Conservation (phyloP, 257 asterid species). For the Capsicum baccatum region DNA sequence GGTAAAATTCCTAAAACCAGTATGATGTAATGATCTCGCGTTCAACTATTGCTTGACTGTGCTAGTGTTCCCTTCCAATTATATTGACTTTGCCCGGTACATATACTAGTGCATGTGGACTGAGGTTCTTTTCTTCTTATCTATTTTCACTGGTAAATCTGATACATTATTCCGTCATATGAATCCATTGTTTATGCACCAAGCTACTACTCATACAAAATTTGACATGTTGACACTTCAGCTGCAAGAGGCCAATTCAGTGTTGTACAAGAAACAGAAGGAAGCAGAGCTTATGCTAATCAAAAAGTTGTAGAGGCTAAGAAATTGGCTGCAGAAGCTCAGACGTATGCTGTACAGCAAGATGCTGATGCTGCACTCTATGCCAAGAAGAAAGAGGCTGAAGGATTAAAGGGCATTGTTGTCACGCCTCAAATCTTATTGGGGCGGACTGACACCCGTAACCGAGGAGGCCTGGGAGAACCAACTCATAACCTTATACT, state of each 20-base stretch:
- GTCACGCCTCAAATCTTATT: too few species aligned
- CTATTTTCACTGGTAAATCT: not conserved
- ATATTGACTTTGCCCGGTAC: not conserved
- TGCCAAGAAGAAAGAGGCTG: conserved; percentile 64
- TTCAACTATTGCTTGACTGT: not conserved
- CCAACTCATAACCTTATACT: too few species aligned
- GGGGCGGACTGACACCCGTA: too few species aligned
- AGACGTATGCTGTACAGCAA: conserved; percentile 43
- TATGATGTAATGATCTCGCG: not conserved
- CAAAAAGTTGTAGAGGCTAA: conserved; percentile 57
- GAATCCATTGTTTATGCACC: not conserved
- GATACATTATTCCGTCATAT: not conserved
- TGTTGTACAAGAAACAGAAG: conserved; percentile 61
- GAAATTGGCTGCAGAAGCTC: conserved; percentile 60
- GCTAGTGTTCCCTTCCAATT: not conserved
- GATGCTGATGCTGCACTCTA: conserved; percentile 57
- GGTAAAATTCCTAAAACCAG: not conserved
- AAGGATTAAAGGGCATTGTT: conserved; percentile 57
- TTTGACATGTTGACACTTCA: conserved; percentile 18
- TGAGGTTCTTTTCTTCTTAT: not conserved
- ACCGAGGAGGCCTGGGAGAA: too few species aligned
- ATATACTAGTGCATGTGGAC: not conserved
- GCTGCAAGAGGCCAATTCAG: conserved; percentile 79
- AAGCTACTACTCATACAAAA: not conserved
- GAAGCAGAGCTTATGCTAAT: conserved; percentile 61